Evolutionary conservation across 176 grass and related monocot genomes (phyloP).

Genomic region (Hordeum marinum): DNA sequence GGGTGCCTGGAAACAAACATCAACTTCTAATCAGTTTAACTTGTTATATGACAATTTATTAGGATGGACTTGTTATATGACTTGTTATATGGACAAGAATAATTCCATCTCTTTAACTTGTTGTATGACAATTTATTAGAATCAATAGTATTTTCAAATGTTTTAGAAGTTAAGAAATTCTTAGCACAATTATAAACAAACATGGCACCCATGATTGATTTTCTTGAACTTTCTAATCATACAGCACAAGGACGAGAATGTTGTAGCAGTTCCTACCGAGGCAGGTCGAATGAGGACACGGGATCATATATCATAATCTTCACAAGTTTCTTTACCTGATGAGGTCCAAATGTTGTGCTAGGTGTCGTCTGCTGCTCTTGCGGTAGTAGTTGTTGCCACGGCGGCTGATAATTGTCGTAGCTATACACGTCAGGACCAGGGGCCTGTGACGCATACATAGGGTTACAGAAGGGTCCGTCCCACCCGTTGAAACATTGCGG

Average conservation of each 20-base stretch:
- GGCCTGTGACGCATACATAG: neutral
- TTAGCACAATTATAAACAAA: neutral
- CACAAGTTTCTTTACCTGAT: neutral
- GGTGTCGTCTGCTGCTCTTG: neutral
- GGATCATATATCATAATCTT: no score
- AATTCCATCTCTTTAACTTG: neutral
- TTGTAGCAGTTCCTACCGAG: neutral
- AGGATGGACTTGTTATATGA: no score
- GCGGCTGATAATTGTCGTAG: neutral
- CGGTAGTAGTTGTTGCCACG: neutral
- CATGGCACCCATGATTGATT: neutral
- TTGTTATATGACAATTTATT: neutral
- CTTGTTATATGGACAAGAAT: no score
- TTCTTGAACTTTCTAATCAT: neutral
- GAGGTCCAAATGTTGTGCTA: neutral
- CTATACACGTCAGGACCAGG: neutral
- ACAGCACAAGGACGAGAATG: no score
- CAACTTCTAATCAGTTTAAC: neutral
- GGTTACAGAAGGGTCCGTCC: neutral
- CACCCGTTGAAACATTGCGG: neutral
- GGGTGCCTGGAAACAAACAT: neutral
- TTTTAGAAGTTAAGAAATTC: neutral
- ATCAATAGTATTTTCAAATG: neutral
- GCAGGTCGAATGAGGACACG: no score
- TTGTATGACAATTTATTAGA: neutral